These are phyloP conservation scores for Ottelia alismoides DNA, from an alignment of 106 monocot species.

Conservation along the genomic window DNA sequence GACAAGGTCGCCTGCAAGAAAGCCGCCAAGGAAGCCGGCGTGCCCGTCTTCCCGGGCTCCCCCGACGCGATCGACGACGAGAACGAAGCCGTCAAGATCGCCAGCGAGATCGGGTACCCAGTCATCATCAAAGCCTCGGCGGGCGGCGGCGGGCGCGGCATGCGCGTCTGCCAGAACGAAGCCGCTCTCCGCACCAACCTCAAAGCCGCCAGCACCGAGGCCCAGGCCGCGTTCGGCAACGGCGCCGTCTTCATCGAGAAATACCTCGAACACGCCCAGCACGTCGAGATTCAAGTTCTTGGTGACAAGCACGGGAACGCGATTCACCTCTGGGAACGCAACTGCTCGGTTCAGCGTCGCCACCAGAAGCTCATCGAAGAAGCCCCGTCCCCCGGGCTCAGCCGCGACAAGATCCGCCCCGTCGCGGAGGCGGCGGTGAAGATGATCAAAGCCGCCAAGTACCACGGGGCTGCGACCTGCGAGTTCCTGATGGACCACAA, in stretches of 20 bases:
- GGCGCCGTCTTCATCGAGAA: neutral
- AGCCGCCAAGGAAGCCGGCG: neutral
- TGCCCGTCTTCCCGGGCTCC: neutral
- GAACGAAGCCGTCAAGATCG: neutral
- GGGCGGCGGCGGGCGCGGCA: slow-evolving; percentile 1
- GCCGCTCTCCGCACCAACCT: neutral
- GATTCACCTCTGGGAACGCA: neutral
- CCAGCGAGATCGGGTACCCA: too few relatives aligned
- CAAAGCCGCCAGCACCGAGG: neutral
- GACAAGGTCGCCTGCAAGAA: neutral
- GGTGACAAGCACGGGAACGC: neutral
- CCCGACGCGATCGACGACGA: neutral
- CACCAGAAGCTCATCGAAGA: too few relatives aligned
- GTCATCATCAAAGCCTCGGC: too few relatives aligned
- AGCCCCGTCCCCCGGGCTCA: neutral
- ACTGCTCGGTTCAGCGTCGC: too few relatives aligned
- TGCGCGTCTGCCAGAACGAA: neutral
- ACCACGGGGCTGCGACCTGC: neutral
- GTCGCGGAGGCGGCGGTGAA: neutral
- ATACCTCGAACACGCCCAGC: neutral
- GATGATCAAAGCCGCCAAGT: neutral
- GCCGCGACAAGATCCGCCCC: neutral
- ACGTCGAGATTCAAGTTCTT: neutral
- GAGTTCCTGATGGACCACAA: neutral
- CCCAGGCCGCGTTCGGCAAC: neutral